Percentiles rank a stretch among this genome's conserved stretches.
Evolutionary conservation across 495 filamentous ascomycete genomes (phyloP).

Genomic region (Halenospora varia): DNA sequence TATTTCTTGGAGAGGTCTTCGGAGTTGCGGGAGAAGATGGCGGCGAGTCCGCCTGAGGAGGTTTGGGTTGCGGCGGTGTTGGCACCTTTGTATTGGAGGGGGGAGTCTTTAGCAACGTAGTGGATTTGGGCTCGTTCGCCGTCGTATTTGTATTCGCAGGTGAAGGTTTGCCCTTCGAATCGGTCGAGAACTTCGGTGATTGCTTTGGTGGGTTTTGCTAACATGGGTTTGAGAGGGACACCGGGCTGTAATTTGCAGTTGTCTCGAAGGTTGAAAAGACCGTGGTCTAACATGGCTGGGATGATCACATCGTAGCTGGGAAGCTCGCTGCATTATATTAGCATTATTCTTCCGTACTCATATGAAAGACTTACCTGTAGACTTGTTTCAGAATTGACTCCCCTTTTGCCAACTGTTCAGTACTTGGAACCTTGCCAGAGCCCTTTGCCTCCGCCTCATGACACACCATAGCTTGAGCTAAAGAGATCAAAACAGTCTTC

Average conservation of each 20-base stretch:
- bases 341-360: slow-evolving; percentile 4
- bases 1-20: slow-evolving; percentile 97
- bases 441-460: slow-evolving; percentile 71
- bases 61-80: slow-evolving; percentile 54
- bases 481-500: slow-evolving; percentile 80
- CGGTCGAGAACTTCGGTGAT: slow-evolving; percentile 97
- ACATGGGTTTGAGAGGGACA: slow-evolving; percentile 95
- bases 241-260: slow-evolving; percentile 92
- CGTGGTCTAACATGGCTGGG: slow-evolving; percentile 79
- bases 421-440: slow-evolving; percentile 59
- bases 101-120: slow-evolving; percentile 81
- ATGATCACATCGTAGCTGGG: slow-evolving; percentile 95
- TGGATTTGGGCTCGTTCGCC: slow-evolving; percentile 97
- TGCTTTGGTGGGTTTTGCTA: slow-evolving; percentile 98
- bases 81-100: slow-evolving; percentile 54
- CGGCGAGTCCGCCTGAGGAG: slow-evolving; percentile 59
- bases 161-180: slow-evolving; percentile 92
- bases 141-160: slow-evolving; percentile 99
- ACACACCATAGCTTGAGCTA: slow-evolving; percentile 81
- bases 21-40: slow-evolving; percentile 95
- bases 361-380: slow-evolving; percentile 59
- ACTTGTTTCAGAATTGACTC: slow-evolving; percentile 84
- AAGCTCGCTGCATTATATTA: slow-evolving; percentile 58
- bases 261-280: slow-evolving; percentile 74
- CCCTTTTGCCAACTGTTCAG: slow-evolving; percentile 72